Conservation (phyloP, 169 alveolate species). For the Plasmodium malariae region DNA sequence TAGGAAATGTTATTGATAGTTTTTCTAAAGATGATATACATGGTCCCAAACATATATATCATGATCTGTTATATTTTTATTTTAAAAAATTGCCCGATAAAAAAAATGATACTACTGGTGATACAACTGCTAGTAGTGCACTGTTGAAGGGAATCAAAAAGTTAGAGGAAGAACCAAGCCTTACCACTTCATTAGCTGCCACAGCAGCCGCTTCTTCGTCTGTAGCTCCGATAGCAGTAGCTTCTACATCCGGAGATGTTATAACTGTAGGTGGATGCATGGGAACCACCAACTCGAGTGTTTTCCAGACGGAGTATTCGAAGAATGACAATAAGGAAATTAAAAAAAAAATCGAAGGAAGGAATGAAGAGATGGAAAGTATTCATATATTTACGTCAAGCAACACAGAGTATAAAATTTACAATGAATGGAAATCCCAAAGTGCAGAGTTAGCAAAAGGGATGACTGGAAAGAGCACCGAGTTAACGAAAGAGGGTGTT, state of each 20-base stretch:
- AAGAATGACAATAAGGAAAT: not conserved
- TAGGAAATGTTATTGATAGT: conserved; percentile 89
- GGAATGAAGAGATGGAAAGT: not conserved
- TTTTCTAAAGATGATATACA: conserved; percentile 80
- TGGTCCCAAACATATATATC: conserved; percentile 76
- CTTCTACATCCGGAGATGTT: too few species aligned
- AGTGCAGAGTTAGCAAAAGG: conserved; percentile 1
- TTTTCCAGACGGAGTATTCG: not conserved
- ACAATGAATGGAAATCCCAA: conserved; percentile 35
- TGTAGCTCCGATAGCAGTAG: too few species aligned
- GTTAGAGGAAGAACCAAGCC: not conserved
- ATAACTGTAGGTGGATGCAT: not conserved
- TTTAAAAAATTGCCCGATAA: conserved; percentile 56
- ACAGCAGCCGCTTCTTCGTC: too few species aligned
- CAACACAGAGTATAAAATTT: not conserved
- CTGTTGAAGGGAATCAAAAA: too few species aligned
- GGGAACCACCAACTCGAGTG: not conserved
- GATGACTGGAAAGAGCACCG: not conserved
- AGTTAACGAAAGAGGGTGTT: not conserved
- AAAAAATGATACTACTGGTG: conserved; percentile 4
- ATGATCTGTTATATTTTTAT: conserved; percentile 72
- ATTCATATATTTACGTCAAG: not conserved
- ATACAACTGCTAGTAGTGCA: not conserved
- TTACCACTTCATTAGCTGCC: too few species aligned
- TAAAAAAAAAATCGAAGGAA: not conserved